These are phyloP conservation scores for Jaltomata sinuosa DNA, from an alignment of 257 asterid species.

Conservation along the genomic window DNA sequence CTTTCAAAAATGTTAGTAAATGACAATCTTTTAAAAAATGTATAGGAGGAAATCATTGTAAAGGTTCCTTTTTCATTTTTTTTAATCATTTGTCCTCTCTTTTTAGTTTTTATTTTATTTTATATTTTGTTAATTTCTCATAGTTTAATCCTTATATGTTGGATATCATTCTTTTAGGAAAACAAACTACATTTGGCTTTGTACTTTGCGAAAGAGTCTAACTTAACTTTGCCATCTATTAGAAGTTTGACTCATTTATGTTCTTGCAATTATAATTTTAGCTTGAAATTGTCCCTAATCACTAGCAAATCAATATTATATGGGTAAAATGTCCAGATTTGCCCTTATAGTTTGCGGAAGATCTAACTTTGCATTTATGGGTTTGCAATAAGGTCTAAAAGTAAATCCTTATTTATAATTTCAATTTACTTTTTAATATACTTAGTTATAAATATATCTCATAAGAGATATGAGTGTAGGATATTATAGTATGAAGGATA, in stretches of 20 bases:
- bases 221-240: not conserved
- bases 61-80: not conserved
- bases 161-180: not conserved
- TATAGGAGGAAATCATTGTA: not conserved
- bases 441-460: not conserved
- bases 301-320: not conserved
- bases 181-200: not conserved
- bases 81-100: not conserved
- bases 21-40: not conserved
- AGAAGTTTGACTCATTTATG: not conserved
- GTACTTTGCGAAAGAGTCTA: not conserved
- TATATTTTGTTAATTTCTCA: not conserved
- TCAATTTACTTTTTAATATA: too few species aligned
- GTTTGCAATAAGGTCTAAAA: too few species aligned
- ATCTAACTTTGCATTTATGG: too few species aligned
- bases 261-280: not conserved
- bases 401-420: too few species aligned
- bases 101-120: not conserved
- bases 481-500: not conserved
- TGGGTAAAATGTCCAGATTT: not conserved
- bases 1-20: not conserved
- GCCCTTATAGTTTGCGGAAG: not conserved
- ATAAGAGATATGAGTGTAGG: not conserved
- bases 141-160: not conserved
- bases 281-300: not conserved